Evolutionary conservation across 1,284 basidiomycete species (phyloP), one percentile per base, ranked within the genome.

Genomic region (Moesziomyces globuligerus): DNA sequence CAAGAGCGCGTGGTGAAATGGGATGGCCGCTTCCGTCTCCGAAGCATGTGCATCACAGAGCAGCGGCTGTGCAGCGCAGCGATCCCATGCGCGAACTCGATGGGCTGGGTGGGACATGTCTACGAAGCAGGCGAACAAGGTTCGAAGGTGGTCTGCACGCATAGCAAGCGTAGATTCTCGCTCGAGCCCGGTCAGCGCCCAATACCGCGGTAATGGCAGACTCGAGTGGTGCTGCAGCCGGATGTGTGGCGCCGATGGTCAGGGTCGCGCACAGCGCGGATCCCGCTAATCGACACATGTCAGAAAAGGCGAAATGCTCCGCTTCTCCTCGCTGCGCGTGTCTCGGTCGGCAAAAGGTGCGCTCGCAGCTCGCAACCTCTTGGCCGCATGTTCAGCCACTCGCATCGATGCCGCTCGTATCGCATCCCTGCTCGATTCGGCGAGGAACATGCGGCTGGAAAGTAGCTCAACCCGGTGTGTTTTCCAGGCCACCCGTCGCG

Each of bases 281-380:
- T n/a, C 50, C 61, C 61, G 61, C 48, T 65, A 54, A 46, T 65
- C 54, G 61, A 65, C 61, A 65, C 61, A 65, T 65, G 61, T 65
- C 61, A 65, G 48, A 64, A 64, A 64, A 29, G 1, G 21, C 13
- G 38, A 37, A 2, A 23, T 39, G 26, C n/a, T 37, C 20, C 18
- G 46, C 37, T n/a, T 28, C 28, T 48, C 36, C 46, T 39, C 46
- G 15, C 25, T 32, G 29, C 13, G 29, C 29, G 29, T 32, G 29
- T 28, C 15, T 15, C 13, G 29, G 28, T 29, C 9, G n/a, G n/a
- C 9, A 29, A 32, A 32, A 32, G 17, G 13, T 32, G 29, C 29
- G 29, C 29, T 15, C 17, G 9, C 13, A 32, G 10, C 17, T 32
- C 13, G 13, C 29, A 32, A 11, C 17, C 29, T 32, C 9, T 32